Evolutionary conservation across 2,329 filamentous ascomycete species (phyloP), one percentile per base, ranked within the genome.

Genomic region (Apiospora malaysiana): DNA sequence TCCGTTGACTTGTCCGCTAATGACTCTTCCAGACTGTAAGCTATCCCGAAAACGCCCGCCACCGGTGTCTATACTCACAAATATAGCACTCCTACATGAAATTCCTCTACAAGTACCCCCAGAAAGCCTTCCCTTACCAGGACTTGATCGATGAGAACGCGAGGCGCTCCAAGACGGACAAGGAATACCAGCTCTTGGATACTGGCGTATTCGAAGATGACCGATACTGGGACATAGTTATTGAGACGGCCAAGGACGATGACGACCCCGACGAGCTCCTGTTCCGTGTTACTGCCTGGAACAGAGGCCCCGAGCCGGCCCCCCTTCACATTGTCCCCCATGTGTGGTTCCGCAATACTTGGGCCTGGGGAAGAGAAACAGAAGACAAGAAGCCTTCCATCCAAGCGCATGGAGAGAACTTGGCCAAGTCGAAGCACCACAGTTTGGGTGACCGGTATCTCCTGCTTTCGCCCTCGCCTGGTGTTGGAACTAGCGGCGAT

Each of bases 1-100:
- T 76, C 14, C 51, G 3, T 18, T 4, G 27, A 3, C 45, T 23
- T 25, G 14, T 56, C 25, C 32, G 27, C 67, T 68, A 68, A 68
- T 37, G 69, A 47, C 69, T 27, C 69, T 21, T 56, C 40, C 74
- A 87, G 85, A 86, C 85, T 77, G 85, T 87, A 84, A 78, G 80
- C 71, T 47, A 69, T n/a, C 32, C 21, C 32, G 49, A 25, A 6
- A 51, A 72, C 74, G 66, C 27, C 51, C 25, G 18, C 59, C 32
- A 46, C 69, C 40, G 14, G 14, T 59, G 6, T 73, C 71, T 71
- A 69, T 69, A 69, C 69, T 74, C 25, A 76, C 71, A 66, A 59
- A 6, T 71, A 72, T 80, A 95, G 93, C 95, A 98, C 83, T 97
- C 95, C 40, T 98, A 98, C 85, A 98, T 98, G 95, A 98, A 98